Base-by-base conservation (phyloP, 306 rosid genomes). In the Castanospermum australe region DNA sequence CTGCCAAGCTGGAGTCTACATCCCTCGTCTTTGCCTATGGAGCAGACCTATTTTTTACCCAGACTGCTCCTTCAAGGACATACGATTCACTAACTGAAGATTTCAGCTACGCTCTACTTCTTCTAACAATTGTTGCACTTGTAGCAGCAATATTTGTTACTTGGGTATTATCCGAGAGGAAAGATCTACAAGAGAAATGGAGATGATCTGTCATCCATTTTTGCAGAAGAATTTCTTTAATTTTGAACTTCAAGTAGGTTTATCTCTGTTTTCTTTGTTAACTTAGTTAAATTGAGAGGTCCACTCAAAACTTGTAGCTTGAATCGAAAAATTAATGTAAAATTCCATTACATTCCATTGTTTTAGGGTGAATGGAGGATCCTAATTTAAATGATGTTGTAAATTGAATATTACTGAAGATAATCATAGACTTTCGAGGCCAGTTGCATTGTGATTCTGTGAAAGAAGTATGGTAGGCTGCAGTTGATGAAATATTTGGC, bases 71-170 rank as follows among this genome's bases (percentile, higher is more conserved):
- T 18, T 95, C 99, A 0, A 93, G 80, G 84, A 93, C 97, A 6
- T 95, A 95, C 8, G 99, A 95, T 85, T 91, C 99, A 18, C 91
- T 95, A n/a, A 95, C 99, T 0, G 99, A 95, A 45, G 99, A 95
- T 89, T 95, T 95, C 93, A 95, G 94, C 92, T 95, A 91, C n/a
- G 99, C 99, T 33, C 84, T 95, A 73, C 98, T 95, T 77, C 99
- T 95, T 44, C 75, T 95, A 67, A 95, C 99, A 48, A 95, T 95
- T 30, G 94, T 90, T 68, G 99, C 86, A 4, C 96, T 95, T 50
- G 82, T 95, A 57, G 98, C 89, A 18, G 98, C 98, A 42, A 93
- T 95, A 54, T 91, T 93, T 71, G 90, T 86, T 52, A 93, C 99
- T 6, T 93, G 98, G 98, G 83, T 90, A 81, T 68, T 89, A 62